Base-by-base conservation (phyloP, 768 basidiomycete genomes). In the Pleurotus giganteus region DNA sequence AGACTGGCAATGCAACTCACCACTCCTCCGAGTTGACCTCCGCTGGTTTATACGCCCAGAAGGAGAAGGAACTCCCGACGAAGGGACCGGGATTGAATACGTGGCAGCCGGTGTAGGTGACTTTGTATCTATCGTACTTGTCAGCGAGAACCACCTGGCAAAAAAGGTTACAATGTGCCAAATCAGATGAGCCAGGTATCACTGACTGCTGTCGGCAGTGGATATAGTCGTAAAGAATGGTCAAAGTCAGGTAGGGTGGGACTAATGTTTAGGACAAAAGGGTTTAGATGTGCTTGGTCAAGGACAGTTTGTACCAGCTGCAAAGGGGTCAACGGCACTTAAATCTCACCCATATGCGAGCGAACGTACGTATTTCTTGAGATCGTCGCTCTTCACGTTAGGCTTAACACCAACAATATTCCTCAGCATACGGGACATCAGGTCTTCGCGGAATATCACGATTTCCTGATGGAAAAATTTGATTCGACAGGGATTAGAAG, bases 21-120 rank as follows among this genome's bases (percentile, higher is more conserved):
- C 88, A 91, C 72, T 90, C 88, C 66, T 94, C 91, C 0, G 94
- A 95, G 64, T 91, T 87, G 37, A 82, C 71, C 56, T 87, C 88
- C 2, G 90, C 83, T 11, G 95, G 95, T 55, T 87, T 90, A 62
- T 95, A 99, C 2, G 93, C 90, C 9, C 89, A 92, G 75, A 98
- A 98, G 4, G 83, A 79, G 60, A 92, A 89, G 4, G 87, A 80
- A 46, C 83, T 88, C 4, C 91, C 85, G 12, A 94, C 77, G 66
- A 98, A 98, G 47, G 88, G 86, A 17, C 97, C 95, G 0, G 97
- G 97, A 67, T 99, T 99, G 78, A 98, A 94, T 24, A 98, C 97
- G 70, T 98, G 97, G 63, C 97, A 98, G 9, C 94, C 94, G 56
- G 95, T 94, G 68, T 99, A 99, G 1, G 95, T 98, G 59, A 97